These are phyloP conservation scores for Rhizopus microsporus DNA, from an alignment of 371 early-diverging fungal species.

Conservation along the genomic window DNA sequence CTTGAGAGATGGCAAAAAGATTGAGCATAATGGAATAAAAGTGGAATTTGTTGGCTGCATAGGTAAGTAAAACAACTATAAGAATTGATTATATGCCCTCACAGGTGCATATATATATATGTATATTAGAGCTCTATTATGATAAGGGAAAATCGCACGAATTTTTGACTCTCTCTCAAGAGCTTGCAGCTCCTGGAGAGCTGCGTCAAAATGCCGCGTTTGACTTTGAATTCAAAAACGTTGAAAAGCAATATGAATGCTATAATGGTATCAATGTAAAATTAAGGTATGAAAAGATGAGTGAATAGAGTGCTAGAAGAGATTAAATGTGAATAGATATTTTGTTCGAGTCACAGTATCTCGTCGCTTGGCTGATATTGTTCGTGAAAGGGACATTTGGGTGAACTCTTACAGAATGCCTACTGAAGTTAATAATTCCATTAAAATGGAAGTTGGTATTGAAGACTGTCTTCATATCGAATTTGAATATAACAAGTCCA, in stretches of 20 bases:
- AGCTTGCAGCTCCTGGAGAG: constrained; percentile 88
- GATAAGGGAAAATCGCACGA: constrained; percentile 95
- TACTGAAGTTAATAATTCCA: constrained; percentile 82
- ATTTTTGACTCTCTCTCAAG: constrained; percentile 86
- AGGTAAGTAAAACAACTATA: constrained; percentile 45
- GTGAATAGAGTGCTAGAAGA: not conserved
- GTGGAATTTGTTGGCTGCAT: constrained; percentile 96
- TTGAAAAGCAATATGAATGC: constrained; percentile 91
- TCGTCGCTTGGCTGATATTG: constrained; percentile 76
- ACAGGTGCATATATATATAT: not conserved
- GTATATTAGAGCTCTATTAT: constrained; percentile 82
- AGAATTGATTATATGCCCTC: not conserved
- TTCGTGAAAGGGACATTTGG: constrained; percentile 82
- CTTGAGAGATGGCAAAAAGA: constrained; percentile 85
- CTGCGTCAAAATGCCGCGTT: constrained; percentile 72
- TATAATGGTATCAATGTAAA: constrained; percentile 92
- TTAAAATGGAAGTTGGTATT: constrained; percentile 97
- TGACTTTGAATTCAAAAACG: constrained; percentile 90
- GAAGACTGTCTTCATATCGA: constrained; percentile 95
- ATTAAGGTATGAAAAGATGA: constrained; percentile 56
- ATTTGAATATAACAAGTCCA: constrained; percentile 93
- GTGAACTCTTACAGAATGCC: constrained; percentile 88
- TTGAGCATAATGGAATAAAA: constrained; percentile 97
- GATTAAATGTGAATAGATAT: constrained; percentile 51
- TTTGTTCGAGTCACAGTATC: constrained; percentile 86